Evolutionary conservation across 768 basidiomycete species (phyloP).

Genomic region (Amanita jacksonii): DNA sequence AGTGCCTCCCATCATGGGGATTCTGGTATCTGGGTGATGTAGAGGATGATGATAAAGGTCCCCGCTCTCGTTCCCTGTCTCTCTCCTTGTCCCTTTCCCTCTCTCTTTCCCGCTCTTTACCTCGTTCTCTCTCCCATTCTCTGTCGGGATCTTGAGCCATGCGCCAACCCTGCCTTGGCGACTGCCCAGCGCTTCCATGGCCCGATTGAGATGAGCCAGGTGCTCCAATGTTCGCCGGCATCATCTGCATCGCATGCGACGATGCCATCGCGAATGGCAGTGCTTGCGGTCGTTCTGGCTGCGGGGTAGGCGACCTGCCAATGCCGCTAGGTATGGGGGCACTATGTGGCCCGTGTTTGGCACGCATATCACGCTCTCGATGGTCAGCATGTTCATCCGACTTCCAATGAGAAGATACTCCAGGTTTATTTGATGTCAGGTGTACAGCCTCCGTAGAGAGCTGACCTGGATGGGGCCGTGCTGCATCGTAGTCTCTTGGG

Average conservation of each 20-base stretch:
- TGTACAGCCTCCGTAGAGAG: conserved; percentile 47
- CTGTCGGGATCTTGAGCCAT: conserved; percentile 14
- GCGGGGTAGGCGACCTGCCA: conserved; percentile 27
- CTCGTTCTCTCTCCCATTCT: conserved; percentile 15
- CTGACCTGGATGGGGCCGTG: conserved; percentile 24
- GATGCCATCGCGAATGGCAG: conserved; percentile 46
- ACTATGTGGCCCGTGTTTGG: background rate
- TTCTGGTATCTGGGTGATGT: conserved; percentile 22
- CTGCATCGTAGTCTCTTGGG: conserved; percentile 24
- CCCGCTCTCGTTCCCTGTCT: conserved; percentile 16
- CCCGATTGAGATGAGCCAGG: conserved; percentile 12
- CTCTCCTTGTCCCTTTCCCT: conserved; percentile 4
- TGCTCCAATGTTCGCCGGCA: background rate
- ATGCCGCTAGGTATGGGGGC: background rate
- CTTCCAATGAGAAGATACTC: conserved; percentile 14
- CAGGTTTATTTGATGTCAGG: conserved; percentile 29
- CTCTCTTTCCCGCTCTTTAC: background rate
- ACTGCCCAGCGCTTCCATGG: conserved; percentile 18
- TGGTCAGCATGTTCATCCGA: conserved; percentile 1
- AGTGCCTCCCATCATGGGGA: conserved; percentile 19
- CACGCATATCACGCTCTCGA: conserved; percentile 12
- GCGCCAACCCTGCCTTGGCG: conserved; percentile 27
- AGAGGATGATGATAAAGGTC: conserved; percentile 16
- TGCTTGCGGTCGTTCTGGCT: conserved; percentile 44
- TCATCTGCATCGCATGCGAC: conserved; percentile 27